Base-by-base conservation (phyloP, 2,329 filamentous ascomycete genomes). In the Berkeleyomyces basicola region DNA sequence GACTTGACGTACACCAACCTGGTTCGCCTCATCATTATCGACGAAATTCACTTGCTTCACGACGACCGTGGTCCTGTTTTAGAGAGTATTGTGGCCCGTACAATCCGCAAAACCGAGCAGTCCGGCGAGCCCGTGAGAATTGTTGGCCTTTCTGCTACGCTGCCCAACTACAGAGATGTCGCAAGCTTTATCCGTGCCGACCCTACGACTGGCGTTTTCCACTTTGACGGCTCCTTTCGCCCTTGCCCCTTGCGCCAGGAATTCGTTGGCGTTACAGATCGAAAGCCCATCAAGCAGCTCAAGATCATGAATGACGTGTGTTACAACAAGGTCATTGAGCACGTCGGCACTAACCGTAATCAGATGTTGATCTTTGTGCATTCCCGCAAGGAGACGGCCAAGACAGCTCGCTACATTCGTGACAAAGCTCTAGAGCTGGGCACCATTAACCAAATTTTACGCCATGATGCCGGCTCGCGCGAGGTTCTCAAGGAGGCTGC, bases 261-360 rank as follows among this genome's bases (percentile, higher is more conserved):
- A 72, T 99, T 97, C 70, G 89, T 99, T 67, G 93, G 93, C 61
- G 88, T 99, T 51, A 96, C 92, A 0, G 93, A 99, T 68, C 95
- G 93, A 76, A 97, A 97, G 73, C 88, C 93, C 4, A 99, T 99
- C 75, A 99, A 97, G 75, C 93, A 99, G 73, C 78, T 99, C 62
- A 96, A 97, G 79, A 95, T 88, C 0, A 99, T 99, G 93, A 99
- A 99, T 70, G 93, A 99, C 69, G 91, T 99, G 62, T 96, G 90
- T 64, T 99, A 99, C 73, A 95, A 86, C 67, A 99, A 99, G 74
- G 91, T 96, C 37, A 82, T 99, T 62, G 93, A 99, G 73, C 92
- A 97, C 71, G 92, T 96, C 39, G 93, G 93, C 5, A 85, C 87
- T 64, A 87, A 95, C 70, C 84, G 88, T 66, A 96, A 99, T 69